Evolutionary conservation across 805 yeast genomes (phyloP).

Genomic region (Scheffersomyces lignosus): DNA sequence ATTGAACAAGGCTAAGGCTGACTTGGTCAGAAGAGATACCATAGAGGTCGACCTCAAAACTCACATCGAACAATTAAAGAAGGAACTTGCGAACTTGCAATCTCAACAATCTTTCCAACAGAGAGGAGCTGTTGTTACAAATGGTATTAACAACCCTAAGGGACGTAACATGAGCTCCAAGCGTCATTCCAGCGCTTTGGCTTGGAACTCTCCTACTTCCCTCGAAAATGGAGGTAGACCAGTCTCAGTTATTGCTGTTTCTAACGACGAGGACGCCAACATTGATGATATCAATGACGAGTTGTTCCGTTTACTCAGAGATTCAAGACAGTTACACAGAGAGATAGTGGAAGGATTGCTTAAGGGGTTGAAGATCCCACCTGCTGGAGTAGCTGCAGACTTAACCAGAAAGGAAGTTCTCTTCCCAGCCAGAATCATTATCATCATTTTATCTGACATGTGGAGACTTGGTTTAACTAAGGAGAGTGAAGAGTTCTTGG

Average conservation of each 20-base stretch:
- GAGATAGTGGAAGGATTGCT: slow-evolving; percentile 87
- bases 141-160: slow-evolving; percentile 22
- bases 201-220: slow-evolving; percentile 32
- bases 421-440: slow-evolving; percentile 94
- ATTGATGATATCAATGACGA: slow-evolving; percentile 75
- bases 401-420: slow-evolving; percentile 85
- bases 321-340: slow-evolving; percentile 68
- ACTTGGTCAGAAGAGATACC: slow-evolving; percentile 56
- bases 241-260: slow-evolving; percentile 60
- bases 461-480: slow-evolving; percentile 95
- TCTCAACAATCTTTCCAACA: slow-evolving; percentile 30
- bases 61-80: slow-evolving; percentile 55
- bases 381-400: slow-evolving; percentile 80
- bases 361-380: slow-evolving; percentile 82
- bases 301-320: slow-evolving; percentile 66
- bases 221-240: slow-evolving; percentile 52
- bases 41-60: slow-evolving; percentile 67
- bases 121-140: slow-evolving; percentile 28
- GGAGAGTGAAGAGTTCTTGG: slow-evolving; percentile 87
- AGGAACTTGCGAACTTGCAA: slow-evolving; percentile 50
- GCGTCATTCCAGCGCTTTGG: slow-evolving; percentile 41
- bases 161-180: slow-evolving; percentile 35
- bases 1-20: slow-evolving; percentile 58
- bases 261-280: slow-evolving; percentile 52
- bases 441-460: slow-evolving; percentile 92